Percentiles rank a stretch among this genome's conserved stretches.
phyloP scores from a whole-genome alignment of 768 basidiomycete genomes.

The Hericium alpestre region DNA sequence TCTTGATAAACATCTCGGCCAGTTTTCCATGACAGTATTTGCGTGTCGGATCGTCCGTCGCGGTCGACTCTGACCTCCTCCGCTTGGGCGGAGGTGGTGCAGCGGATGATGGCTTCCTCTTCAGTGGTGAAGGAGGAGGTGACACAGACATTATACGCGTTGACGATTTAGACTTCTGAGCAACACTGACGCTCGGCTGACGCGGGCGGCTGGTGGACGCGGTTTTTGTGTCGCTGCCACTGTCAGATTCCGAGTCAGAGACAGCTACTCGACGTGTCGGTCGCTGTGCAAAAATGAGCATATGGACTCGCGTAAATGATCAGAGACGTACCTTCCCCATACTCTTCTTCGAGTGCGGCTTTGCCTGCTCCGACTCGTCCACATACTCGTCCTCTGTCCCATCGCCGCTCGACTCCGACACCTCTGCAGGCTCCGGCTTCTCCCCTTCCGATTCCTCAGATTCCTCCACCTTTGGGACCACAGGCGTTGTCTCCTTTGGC shows the following conservation, averaged over 20 bases:
- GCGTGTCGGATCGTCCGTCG: conserved; percentile 59
- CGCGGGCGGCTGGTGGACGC: conserved; percentile 7
- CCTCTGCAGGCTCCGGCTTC: conserved; percentile 10
- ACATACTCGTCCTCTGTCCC: conserved; percentile 67
- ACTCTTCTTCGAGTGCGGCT: conserved; percentile 18
- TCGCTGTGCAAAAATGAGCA: conserved; percentile 26
- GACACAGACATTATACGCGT: neutral
- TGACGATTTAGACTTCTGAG: conserved; percentile 1
- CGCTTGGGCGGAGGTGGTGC: conserved; percentile 37
- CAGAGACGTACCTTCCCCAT: conserved; percentile 35
- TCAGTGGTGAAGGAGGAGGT: conserved; percentile 21
- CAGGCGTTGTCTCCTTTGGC: neutral
- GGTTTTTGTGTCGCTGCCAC: conserved; percentile 5
- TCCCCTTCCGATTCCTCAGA: conserved; percentile 33
- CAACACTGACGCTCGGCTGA: conserved; percentile 10
- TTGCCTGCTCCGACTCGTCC: conserved; percentile 30
- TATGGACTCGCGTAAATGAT: conserved; percentile 1
- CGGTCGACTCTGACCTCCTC: conserved; percentile 30
- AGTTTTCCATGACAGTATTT: conserved; percentile 75
- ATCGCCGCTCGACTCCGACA: conserved; percentile 18
- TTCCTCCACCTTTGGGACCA: conserved; percentile 16
- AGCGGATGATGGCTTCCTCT: conserved; percentile 43
- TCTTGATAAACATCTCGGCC: conserved; percentile 56
- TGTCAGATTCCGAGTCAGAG: conserved; percentile 23
- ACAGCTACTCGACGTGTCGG: conserved; percentile 29